Percentiles rank a stretch among this genome's conserved stretches.
phyloP scores from a whole-genome alignment of 352 stramenopile species.

The Globisporangium nagaii region DNA sequence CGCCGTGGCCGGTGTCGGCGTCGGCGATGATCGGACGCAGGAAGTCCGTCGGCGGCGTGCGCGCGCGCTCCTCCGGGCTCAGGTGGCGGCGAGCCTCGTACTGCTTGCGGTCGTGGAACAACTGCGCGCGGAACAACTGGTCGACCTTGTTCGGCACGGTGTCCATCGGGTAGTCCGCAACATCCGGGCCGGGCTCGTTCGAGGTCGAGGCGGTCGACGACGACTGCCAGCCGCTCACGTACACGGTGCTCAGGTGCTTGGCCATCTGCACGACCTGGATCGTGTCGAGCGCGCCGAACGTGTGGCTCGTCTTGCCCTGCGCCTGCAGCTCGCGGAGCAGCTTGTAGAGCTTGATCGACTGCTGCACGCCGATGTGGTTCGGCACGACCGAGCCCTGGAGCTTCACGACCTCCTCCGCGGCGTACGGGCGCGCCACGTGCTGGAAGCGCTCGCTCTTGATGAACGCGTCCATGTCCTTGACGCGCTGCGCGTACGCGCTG shows the following conservation, averaged over 20 bases:
- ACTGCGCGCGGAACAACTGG: conserved; percentile 95
- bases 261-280: conserved; percentile 96
- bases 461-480: conserved; percentile 74
- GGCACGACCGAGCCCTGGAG: conserved; percentile 71
- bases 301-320: conserved; percentile 78
- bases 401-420: conserved; percentile 81
- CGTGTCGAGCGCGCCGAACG: conserved; percentile 88
- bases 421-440: conserved; percentile 75
- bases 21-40: conserved; percentile 96
- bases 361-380: conserved; percentile 35
- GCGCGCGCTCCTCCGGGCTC: conserved; percentile 69
- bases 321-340: conserved; percentile 79
- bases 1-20: conserved; percentile 96
- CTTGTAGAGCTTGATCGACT: conserved; percentile 85
- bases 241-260: conserved; percentile 93
- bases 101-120: conserved; percentile 97
- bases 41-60: conserved; percentile 90
- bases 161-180: conserved; percentile 98
- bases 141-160: conserved; percentile 98
- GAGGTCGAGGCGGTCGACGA: conserved; percentile 91
- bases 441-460: conserved; percentile 70
- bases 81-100: conserved; percentile 89
- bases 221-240: conserved; percentile 98
- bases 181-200: conserved; percentile 95
- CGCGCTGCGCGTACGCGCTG: conserved; percentile 45